A percentile compares a stretch with the other conserved stretches of the same genome.
Conservation (phyloP, 2,329 filamentous ascomycete species). For the Talaromyces sp. region DNA sequence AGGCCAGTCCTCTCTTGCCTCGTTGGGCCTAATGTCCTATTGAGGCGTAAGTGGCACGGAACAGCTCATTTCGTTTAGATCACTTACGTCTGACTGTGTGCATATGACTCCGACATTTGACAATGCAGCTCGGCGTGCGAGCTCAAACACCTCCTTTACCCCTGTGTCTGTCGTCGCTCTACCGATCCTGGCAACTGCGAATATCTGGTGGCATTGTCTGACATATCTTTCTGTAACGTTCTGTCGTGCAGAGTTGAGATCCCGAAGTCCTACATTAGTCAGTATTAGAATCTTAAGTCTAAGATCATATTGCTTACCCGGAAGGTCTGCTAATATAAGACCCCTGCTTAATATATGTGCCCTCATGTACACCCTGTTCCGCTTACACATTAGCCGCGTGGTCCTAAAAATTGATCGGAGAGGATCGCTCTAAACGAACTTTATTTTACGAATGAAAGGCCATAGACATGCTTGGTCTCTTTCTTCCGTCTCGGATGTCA, state of each 20-base stretch:
- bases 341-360: slow-evolving; percentile 11
- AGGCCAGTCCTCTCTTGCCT: slow-evolving; percentile 8
- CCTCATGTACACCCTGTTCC: slow-evolving; percentile 8
- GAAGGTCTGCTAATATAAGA: slow-evolving; percentile 11
- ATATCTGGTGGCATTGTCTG: slow-evolving; percentile 13
- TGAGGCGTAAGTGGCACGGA: background rate
- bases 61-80: background rate
- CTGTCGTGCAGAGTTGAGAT: slow-evolving; percentile 10
- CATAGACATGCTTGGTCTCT: slow-evolving; percentile 1
- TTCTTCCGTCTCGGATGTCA: slow-evolving; percentile 13
- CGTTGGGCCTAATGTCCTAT: slow-evolving; percentile 2
- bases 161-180: slow-evolving; percentile 11
- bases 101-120: slow-evolving; percentile 6
- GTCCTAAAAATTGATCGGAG: background rate
- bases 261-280: slow-evolving; percentile 4
- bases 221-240: slow-evolving; percentile 11
- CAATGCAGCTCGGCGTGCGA: slow-evolving; percentile 5
- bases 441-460: slow-evolving; percentile 10
- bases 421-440: background rate
- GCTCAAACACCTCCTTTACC: slow-evolving; percentile 12
- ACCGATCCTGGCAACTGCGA: slow-evolving; percentile 8
- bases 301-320: background rate
- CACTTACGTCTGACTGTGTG: slow-evolving; percentile 12
- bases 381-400: slow-evolving; percentile 1
- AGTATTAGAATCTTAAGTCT: background rate